Base-by-base conservation (phyloP, 208 protist species). In the Trypanosoma mega region DNA sequence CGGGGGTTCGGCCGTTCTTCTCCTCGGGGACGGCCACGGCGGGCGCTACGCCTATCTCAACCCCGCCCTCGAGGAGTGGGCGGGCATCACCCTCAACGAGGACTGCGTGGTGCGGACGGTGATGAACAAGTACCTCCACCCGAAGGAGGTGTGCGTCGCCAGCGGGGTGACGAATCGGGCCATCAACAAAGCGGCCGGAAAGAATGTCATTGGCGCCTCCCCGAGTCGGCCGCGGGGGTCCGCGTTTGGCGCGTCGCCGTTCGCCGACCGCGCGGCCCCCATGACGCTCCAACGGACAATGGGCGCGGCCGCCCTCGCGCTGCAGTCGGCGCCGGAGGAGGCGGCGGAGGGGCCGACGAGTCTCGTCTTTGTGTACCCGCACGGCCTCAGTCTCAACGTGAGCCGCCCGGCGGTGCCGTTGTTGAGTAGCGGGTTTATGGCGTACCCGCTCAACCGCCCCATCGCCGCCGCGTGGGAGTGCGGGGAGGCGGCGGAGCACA, bases 81-180 rank as follows among this genome's bases (percentile, higher is more conserved):
- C 80, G 8, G 96, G 94, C 29, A 94, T 98, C 29, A 83, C 70
- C 3, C 74, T 97, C 18, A 99, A 99, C 65, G 75, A 84, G 44
- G 97, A 99, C 66, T 91, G 85, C 37, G 97, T 98, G 14, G 82
- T 99, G 53, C 74, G 94, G 31, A 97, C 96, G 1, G 86, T 97
- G 11, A 93, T 97, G 74, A 92, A 97, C 74, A 97, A 97, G 57
- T 98, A 98, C 67, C 68, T 92, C n/a, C 96, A 99, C 74, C 97
- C 97, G 0, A 98, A 98, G 81, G 94, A 96, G 72, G 92, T 96
- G 16, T 90, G 81, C 58, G 90, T 98, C 20, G 82, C 82, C 21
- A 93, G 96, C 68, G 97, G 97, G 36, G 74, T 99, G 18, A 82
- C 96, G n/a, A 99, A 99, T 74, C 72, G 93, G 27, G 90, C 90